Evolutionary conservation across 2,329 filamentous ascomycete genomes (phyloP).

Genomic region (Colletotrichum spinosum): DNA sequence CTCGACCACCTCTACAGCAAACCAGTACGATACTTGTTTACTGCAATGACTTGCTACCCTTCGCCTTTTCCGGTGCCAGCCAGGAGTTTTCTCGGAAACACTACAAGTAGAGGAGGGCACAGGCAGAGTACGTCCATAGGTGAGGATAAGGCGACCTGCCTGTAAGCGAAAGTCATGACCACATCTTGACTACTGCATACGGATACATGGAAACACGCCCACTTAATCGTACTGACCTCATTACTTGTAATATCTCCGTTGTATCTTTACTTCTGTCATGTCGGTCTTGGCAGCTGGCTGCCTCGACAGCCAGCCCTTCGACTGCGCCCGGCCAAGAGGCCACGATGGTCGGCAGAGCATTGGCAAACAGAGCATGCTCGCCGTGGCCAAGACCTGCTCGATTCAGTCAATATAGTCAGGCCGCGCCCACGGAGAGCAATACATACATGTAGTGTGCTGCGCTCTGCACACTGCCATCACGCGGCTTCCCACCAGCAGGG

Average conservation of each 20-base stretch:
- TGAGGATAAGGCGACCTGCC: background rate
- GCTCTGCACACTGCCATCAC: background rate
- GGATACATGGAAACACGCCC: background rate
- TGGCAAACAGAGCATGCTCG: conserved; percentile 14
- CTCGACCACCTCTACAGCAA: too few relatives aligned
- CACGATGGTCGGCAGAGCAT: conserved; percentile 30
- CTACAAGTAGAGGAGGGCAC: background rate
- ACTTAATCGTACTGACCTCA: conserved; percentile 4
- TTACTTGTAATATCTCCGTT: too few relatives aligned
- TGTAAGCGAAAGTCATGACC: conserved; percentile 22
- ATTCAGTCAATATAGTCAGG: conserved; percentile 13
- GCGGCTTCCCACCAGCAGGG: background rate
- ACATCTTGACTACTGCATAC: background rate
- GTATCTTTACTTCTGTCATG: too few relatives aligned
- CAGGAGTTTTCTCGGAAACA: conserved; percentile 32
- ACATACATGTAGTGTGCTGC: too few relatives aligned
- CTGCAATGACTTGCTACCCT: background rate
- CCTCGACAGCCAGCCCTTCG: background rate
- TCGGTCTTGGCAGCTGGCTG: background rate
- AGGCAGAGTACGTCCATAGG: too few relatives aligned
- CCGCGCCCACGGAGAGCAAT: conserved; percentile 8
- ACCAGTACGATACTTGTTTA: too few relatives aligned
- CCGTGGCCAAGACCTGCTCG: conserved; percentile 3
- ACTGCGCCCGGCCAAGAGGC: conserved; percentile 34
- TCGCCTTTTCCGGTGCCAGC: conserved; percentile 12